Evolutionary conservation across 2,329 filamentous ascomycete species (phyloP).

Genomic region (Diplocarpon mali): DNA sequence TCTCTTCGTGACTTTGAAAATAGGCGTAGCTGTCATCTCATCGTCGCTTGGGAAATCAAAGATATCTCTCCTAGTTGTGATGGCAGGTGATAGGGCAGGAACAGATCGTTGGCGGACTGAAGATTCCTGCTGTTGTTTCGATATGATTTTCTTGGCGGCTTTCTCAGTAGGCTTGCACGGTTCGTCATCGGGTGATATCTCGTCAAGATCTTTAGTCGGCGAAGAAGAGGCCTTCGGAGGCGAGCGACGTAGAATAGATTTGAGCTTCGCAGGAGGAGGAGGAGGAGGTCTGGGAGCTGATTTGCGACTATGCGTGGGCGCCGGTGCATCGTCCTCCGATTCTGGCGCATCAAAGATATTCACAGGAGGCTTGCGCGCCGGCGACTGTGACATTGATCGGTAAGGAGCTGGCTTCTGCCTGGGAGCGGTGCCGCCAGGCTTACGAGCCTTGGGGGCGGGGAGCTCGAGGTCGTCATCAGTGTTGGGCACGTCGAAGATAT

Average conservation of each 20-base stretch:
- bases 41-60: conserved; percentile 22
- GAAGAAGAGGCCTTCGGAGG: conserved; percentile 4
- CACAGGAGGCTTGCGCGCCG: neutral
- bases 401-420: neutral
- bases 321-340: conserved; percentile 2
- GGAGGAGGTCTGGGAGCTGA: neutral
- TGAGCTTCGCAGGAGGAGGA: conserved; percentile 1
- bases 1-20: conserved; percentile 10
- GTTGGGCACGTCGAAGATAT: conserved; percentile 15
- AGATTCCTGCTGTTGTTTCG: neutral
- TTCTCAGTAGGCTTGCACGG: neutral
- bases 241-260: conserved; percentile 1
- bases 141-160: neutral
- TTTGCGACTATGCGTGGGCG: neutral
- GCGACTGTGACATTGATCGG: neutral
- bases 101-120: neutral
- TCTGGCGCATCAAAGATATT: conserved; percentile 7
- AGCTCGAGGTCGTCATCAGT: conserved; percentile 19
- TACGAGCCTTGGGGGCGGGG: neutral
- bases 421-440: neutral
- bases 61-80: conserved; percentile 6
- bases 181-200: conserved; percentile 7
- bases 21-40: conserved; percentile 6
- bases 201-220: conserved; percentile 4
- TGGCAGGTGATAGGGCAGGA: conserved; percentile 2